Base-by-base conservation (phyloP, 2,329 filamentous ascomycete genomes). In the Pestalotiopsis fici region DNA sequence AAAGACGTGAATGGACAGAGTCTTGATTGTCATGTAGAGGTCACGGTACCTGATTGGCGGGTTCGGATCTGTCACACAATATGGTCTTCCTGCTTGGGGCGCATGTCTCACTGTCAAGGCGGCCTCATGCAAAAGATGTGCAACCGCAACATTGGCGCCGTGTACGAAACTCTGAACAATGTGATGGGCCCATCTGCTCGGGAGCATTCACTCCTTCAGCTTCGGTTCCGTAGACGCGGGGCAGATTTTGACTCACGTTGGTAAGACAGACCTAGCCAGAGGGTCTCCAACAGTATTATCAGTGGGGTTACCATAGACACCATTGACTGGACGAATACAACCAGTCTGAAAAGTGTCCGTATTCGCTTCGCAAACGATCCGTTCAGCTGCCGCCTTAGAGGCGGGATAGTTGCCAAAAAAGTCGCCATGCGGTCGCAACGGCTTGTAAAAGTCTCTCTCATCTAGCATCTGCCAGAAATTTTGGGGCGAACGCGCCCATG, bases 311-410 rank as follows among this genome's bases (percentile, higher is more conserved):
- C 85, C 86, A 70, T 87, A 88, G 59, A 88, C 82, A 31, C 80
- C 82, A 69, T 87, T 87, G 13, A 83, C 82, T 0, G 86, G 86
- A 2, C 87, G 81, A 69, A 89, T 83, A 60, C 80, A 79, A 7
- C 86, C 87, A 0, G 86, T 88, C 11, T 85, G 81, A 74, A 89
- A 85, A 7, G 75, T 66, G 39, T 69, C 61, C 2, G 23, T 50
- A 31, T 77, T 77, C 5, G 74, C 75, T 7, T 64, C 65, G 57
- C 82, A 79, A 18, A 86, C 78, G 3, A 84, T 69, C 18, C 78
- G 75, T 74, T 86, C 85, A 0, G 82, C 81, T n/a, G 78, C 74
- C 0, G 79, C 78, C 67, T 87, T 87, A 54, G 83, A 79, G 21
- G 80, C 79, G 27, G 83, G 80, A 66, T 86, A 86, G 72, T 85